phyloP scores from a whole-genome alignment of 192 early-diverging fungal species.

The Coemansia pectinata region DNA sequence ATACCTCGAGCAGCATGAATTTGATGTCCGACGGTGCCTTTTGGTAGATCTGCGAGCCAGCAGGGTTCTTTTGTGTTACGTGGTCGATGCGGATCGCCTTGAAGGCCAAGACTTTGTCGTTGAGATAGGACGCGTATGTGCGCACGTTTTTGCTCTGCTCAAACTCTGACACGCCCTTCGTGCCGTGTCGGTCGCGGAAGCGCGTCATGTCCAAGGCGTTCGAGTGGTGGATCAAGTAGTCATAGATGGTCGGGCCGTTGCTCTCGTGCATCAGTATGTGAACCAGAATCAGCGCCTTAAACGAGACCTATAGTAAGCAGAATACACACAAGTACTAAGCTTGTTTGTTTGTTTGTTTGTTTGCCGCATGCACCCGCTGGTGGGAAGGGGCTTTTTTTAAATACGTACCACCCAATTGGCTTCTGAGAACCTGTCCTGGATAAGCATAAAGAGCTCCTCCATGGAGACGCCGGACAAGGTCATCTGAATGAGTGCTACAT shows the following conservation, averaged over 20 bases:
- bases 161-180: conserved; percentile 54
- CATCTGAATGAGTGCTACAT: conserved; percentile 56
- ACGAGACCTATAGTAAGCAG: conserved; percentile 39
- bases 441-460: conserved; percentile 54
- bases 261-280: conserved; percentile 57
- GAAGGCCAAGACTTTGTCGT: conserved; percentile 53
- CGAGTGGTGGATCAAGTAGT: conserved; percentile 40
- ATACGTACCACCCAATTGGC: conserved; percentile 56
- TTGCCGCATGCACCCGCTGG: background rate
- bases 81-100: conserved; percentile 55
- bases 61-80: conserved; percentile 42
- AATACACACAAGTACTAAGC: background rate
- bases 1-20: conserved; percentile 54
- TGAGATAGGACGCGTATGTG: conserved; percentile 53
- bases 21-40: conserved; percentile 41
- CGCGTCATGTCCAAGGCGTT: conserved; percentile 51
- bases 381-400: background rate
- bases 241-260: conserved; percentile 43
- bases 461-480: conserved; percentile 49
- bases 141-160: conserved; percentile 59
- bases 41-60: conserved; percentile 46
- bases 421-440: conserved; percentile 56
- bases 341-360: background rate
- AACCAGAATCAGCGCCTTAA: conserved; percentile 56
- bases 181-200: conserved; percentile 56